Evolutionary conservation across 2,329 filamentous ascomycete species (phyloP).

Genomic region (Fonsecaea nubica): DNA sequence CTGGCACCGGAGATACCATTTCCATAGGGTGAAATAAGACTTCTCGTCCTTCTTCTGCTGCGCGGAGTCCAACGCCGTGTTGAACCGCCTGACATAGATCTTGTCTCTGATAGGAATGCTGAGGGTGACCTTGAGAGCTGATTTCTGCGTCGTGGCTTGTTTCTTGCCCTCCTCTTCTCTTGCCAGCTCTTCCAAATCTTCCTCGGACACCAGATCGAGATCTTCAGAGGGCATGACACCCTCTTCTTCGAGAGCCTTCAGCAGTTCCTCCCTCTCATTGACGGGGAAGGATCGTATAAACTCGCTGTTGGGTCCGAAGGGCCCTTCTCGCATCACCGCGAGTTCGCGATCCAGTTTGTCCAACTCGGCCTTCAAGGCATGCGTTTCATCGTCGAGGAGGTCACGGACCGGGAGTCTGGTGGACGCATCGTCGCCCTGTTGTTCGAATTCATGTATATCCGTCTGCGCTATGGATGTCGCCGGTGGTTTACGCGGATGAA

Average conservation of each 20-base stretch:
- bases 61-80: slow-evolving; percentile 46
- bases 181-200: slow-evolving; percentile 49
- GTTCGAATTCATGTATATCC: slow-evolving; percentile 53
- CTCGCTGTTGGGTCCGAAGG: slow-evolving; percentile 51
- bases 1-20: slow-evolving; percentile 59
- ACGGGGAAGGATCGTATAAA: slow-evolving; percentile 53
- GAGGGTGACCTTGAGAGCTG: slow-evolving; percentile 43
- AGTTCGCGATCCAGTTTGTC: slow-evolving; percentile 51
- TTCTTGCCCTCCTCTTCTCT: slow-evolving; percentile 33
- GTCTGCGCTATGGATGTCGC: slow-evolving; percentile 43
- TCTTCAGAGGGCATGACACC: slow-evolving; percentile 43
- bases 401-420: slow-evolving; percentile 48
- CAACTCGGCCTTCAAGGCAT: slow-evolving; percentile 48
- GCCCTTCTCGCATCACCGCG: slow-evolving; percentile 49
- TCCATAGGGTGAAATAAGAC: slow-evolving; percentile 53
- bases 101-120: slow-evolving; percentile 46
- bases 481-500: slow-evolving; percentile 9
- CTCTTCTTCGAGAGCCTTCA: slow-evolving; percentile 53
- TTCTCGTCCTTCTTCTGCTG: slow-evolving; percentile 43
- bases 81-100: slow-evolving; percentile 51
- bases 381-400: slow-evolving; percentile 48
- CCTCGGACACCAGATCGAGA: slow-evolving; percentile 49
- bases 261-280: slow-evolving; percentile 49
- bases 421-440: slow-evolving; percentile 47
- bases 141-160: slow-evolving; percentile 17